Percentiles rank a stretch among this genome's conserved stretches.
Conservation (phyloP, 306 rosid genomes). For the Nissolia schottii region DNA sequence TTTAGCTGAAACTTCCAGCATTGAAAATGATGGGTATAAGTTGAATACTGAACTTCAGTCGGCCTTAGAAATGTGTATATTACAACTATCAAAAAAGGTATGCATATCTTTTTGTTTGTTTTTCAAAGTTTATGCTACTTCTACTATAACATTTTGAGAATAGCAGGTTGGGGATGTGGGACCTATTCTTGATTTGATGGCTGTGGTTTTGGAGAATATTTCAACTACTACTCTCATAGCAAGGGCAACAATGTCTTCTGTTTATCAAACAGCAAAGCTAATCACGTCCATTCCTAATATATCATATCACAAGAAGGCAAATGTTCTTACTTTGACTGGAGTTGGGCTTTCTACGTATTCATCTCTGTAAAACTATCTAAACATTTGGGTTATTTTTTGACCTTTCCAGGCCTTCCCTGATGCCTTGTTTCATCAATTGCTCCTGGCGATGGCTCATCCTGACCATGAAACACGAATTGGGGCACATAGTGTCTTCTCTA, state of each 20-base stretch:
- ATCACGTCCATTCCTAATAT: constrained; percentile 72
- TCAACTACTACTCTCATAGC: constrained; percentile 47
- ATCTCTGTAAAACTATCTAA: constrained; percentile 23
- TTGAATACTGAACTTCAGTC: constrained; percentile 53
- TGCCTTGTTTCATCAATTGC: constrained; percentile 90
- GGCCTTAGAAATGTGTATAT: constrained; percentile 73
- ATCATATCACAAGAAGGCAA: constrained; percentile 77
- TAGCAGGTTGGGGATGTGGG: constrained; percentile 84
- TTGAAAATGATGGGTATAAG: constrained; percentile 40
- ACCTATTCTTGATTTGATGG: constrained; percentile 90
- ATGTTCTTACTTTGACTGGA: constrained; percentile 20
- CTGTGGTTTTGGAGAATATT: constrained; percentile 76
- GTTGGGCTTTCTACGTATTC: constrained; percentile 10
- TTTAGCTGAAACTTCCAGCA: constrained; percentile 51
- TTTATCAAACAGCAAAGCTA: constrained; percentile 71
- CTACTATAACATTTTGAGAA: constrained; percentile 33
- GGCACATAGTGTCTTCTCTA: constrained; percentile 72
- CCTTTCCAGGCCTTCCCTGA: constrained; percentile 83
- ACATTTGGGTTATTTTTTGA: constrained; percentile 1
- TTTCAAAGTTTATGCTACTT: constrained; percentile 13
- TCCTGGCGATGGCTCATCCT: constrained; percentile 81
- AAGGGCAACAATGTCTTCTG: constrained; percentile 72
- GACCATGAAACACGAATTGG: constrained; percentile 82
- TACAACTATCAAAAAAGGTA: constrained; percentile 71
- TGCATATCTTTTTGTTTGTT: constrained; percentile 2